phyloP scores from a whole-genome alignment of 1,139 yeast species.

The Ogataea hybrid region DNA sequence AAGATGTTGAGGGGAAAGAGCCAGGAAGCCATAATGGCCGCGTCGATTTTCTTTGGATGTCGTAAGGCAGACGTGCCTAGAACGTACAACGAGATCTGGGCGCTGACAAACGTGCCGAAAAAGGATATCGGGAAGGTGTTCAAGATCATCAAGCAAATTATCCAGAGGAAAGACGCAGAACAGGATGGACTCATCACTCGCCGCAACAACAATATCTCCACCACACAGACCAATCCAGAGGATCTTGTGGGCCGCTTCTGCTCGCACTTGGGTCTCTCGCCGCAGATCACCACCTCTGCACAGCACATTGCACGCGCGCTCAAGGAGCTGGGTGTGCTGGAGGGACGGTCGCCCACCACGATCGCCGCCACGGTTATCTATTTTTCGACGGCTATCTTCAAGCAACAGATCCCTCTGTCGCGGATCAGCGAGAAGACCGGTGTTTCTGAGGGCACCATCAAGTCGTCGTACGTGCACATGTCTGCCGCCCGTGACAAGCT shows the following conservation, averaged over 20 bases:
- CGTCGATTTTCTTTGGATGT: conserved; percentile 92
- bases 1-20: conserved; percentile 85
- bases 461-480: conserved; percentile 84
- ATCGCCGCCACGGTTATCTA: conserved; percentile 97
- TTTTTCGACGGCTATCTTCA: conserved; percentile 84
- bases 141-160: conserved; percentile 73
- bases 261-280: conserved; percentile 84
- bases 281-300: conserved; percentile 89
- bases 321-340: conserved; percentile 89
- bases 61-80: conserved; percentile 93
- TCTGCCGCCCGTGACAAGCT: conserved; percentile 65
- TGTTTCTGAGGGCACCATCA: conserved; percentile 96
- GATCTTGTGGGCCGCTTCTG: conserved; percentile 95
- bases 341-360: conserved; percentile 96
- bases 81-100: conserved; percentile 94
- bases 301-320: conserved; percentile 89
- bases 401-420: conserved; percentile 60
- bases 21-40: conserved; percentile 95
- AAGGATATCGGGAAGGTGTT: conserved; percentile 91
- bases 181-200: conserved; percentile 34
- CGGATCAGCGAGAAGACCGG: conserved; percentile 94
- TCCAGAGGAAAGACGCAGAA: conserved; percentile 60
- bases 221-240: conserved; percentile 90
- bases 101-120: conserved; percentile 88
- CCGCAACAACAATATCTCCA: conserved; percentile 60